Evolutionary conservation across 257 asterid species (phyloP), one percentile per base, ranked within the genome.

Genomic region (Solanum megistacrolobum): DNA sequence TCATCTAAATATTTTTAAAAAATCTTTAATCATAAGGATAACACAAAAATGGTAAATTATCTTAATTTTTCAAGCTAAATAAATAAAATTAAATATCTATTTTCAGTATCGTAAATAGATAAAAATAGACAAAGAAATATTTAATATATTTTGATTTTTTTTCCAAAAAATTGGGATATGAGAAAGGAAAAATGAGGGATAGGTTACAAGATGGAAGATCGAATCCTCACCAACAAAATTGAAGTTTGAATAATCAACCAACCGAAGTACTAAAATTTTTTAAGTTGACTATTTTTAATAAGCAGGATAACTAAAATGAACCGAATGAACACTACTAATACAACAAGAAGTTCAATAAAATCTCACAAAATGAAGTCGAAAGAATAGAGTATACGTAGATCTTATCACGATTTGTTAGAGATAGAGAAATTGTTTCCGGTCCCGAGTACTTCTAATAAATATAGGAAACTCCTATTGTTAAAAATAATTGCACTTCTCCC

Each of bases 141-240:
- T 58, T 58, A 7, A 58, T 52, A 52, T 52, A 52, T 20, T 21
- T 58, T 58, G 9, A 52, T 16, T 52, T 52, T 18, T 13, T 20
- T 3, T 3, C 4, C 11, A 7, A 20, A 20, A 58, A 58, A 21
- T 58, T 5, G 66, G 5, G 66, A 20, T 58, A 21, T 58, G 66
- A 7, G 11, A 20, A 58, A 21, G 14, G 71, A 62, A 62, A 62
- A n/a, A n/a, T n/a, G 7, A n/a, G 71, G 6, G 31, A 4, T 7
- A 4, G 4, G 16, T 62, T 62, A 4, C 4, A 1, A 60, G 69
- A 9, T 3, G 6, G 2, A 62, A 25, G 27, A 62, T 62, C 7
- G 2, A 62, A n/a, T 0, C 6, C 3, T n/a, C 3, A n/a, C 7
- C 31, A n/a, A 62, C 0, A n/a, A 62, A n/a, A n/a, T 2, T n/a